A percentile compares a stretch with the other conserved stretches of the same genome.
Evolutionary conservation across 1,284 basidiomycete species (phyloP).

Genomic region (Cryptococcus sp.): DNA sequence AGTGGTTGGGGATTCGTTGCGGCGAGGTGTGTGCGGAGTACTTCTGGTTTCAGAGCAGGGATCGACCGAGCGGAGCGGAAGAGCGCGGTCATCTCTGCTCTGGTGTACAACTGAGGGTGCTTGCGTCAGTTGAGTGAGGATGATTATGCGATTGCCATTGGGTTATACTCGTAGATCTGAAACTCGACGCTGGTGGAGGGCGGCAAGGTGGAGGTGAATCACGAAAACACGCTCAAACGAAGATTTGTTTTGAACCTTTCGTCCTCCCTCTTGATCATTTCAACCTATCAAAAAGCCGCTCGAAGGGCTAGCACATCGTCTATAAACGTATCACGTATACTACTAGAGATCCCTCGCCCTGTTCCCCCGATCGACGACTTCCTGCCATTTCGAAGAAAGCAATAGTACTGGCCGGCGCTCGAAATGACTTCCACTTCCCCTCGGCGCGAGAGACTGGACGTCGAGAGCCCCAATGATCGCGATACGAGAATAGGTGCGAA

Average conservation of each 20-base stretch:
- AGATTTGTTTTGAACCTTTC: neutral
- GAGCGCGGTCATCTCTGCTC: neutral
- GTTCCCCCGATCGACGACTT: too few species aligned
- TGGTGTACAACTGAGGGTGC: too few species aligned
- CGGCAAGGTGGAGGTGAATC: too few species aligned
- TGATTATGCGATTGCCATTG: too few species aligned
- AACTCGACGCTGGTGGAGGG: neutral
- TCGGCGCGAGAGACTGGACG: slow-evolving; percentile 23
- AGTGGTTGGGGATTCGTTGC: slow-evolving; percentile 20
- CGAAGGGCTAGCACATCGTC: neutral
- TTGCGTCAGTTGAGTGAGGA: too few species aligned
- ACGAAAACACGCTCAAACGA: too few species aligned
- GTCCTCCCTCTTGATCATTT: neutral
- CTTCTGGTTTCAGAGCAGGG: slow-evolving; percentile 10
- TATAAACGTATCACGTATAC: neutral
- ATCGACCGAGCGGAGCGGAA: slow-evolving; percentile 9
- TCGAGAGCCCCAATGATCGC: slow-evolving; percentile 25
- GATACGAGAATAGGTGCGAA: slow-evolving; percentile 23
- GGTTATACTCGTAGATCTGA: neutral
- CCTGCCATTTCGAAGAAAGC: too few species aligned
- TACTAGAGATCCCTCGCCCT: neutral
- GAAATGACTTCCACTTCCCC: slow-evolving; percentile 4
- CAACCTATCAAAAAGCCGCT: too few species aligned
- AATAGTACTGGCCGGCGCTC: too few species aligned
- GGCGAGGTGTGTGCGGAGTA: slow-evolving; percentile 32